A percentile compares a stretch with the other conserved stretches of the same genome.
Evolutionary conservation across 176 grass and related monocot species (phyloP).

Genomic region (Otatea glauca): DNA sequence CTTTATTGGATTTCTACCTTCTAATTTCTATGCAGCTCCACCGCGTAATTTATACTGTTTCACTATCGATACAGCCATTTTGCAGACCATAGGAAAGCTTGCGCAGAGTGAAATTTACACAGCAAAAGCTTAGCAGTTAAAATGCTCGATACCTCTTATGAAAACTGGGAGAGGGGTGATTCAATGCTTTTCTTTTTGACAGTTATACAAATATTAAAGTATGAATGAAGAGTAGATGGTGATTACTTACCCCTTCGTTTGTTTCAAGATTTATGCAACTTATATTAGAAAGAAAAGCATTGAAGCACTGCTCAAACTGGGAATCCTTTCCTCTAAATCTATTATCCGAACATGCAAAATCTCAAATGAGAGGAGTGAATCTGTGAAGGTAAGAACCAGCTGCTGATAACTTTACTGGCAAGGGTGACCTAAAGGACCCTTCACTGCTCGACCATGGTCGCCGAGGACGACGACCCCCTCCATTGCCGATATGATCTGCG

Average conservation of each 20-base stretch:
- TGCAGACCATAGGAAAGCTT: neutral
- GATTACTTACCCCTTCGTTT: too few relatives aligned
- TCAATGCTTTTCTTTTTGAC: too few relatives aligned
- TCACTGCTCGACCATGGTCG: slow-evolving; percentile 38
- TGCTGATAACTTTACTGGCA: neutral
- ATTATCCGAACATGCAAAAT: neutral
- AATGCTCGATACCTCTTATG: neutral
- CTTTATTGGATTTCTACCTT: neutral
- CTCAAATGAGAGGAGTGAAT: neutral
- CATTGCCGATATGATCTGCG: slow-evolving; percentile 54
- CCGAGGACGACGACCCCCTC: slow-evolving; percentile 39
- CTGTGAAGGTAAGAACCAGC: neutral
- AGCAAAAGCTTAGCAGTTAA: neutral
- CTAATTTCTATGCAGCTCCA: too few relatives aligned
- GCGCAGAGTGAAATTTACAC: neutral
- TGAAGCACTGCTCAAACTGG: too few relatives aligned
- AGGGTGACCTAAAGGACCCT: neutral
- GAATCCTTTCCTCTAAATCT: neutral
- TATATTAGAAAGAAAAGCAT: too few relatives aligned
- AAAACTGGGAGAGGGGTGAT: too few relatives aligned
- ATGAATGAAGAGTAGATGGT: too few relatives aligned
- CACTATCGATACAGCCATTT: too few relatives aligned
- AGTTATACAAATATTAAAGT: too few relatives aligned
- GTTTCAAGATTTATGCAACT: too few relatives aligned
- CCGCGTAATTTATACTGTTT: too few relatives aligned